A percentile compares a stretch with the other conserved stretches of the same genome.
phyloP scores from a whole-genome alignment of 2,329 filamentous ascomycete species.

The Talaromyces sp. region DNA sequence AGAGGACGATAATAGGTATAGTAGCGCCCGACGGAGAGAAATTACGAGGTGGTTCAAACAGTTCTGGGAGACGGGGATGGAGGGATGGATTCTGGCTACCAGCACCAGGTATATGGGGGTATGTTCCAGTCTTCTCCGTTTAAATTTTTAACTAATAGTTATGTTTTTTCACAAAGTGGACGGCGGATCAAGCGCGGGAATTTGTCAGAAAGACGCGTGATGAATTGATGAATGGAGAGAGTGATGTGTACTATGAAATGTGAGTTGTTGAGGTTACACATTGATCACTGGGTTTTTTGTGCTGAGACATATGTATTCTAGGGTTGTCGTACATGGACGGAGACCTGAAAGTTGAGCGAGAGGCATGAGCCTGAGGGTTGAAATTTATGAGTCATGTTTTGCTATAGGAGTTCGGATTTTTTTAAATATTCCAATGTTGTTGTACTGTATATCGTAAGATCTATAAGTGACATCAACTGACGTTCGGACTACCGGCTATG shows the following conservation, averaged over 20 bases:
- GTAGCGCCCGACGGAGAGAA: conserved; percentile 12
- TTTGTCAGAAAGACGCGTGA: conserved; percentile 17
- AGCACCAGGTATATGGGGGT: conserved; percentile 22
- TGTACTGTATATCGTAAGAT: neutral
- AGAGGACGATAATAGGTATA: conserved; percentile 7
- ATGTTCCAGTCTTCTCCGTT: conserved; percentile 1
- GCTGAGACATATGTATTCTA: neutral
- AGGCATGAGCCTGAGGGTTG: no score
- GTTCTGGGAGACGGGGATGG: conserved; percentile 23
- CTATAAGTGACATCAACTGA: neutral
- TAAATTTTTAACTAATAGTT: conserved; percentile 1
- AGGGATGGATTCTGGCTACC: conserved; percentile 24
- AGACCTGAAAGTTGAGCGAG: conserved; percentile 2
- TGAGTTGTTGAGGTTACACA: conserved; percentile 15
- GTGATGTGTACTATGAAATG: conserved; percentile 20
- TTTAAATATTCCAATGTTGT: neutral
- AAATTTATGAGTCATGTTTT: neutral
- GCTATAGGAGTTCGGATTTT: neutral
- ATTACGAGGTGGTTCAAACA: conserved; percentile 19
- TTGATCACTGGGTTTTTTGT: no score
- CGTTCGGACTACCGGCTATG: no score
- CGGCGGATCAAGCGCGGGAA: conserved; percentile 21
- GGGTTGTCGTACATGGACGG: conserved; percentile 11
- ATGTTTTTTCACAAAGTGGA: conserved; percentile 17
- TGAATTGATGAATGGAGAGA: conserved; percentile 12